A percentile compares a stretch with the other conserved stretches of the same genome.
Conservation (phyloP, 2,329 filamentous ascomycete genomes). For the Colletotrichum lupini region DNA sequence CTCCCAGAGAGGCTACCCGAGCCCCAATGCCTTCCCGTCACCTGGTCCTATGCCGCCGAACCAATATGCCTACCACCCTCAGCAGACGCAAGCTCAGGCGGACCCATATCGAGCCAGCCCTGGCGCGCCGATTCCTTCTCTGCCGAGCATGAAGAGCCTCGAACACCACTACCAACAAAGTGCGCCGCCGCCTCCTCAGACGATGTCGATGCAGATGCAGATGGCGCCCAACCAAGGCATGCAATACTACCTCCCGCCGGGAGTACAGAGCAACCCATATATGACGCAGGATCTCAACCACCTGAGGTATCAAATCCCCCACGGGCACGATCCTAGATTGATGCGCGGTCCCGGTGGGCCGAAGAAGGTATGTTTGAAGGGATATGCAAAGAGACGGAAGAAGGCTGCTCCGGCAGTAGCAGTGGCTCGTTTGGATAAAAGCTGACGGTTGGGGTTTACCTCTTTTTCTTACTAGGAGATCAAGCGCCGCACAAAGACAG, state of each 20-base stretch:
- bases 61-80: conserved; percentile 37
- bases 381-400: neutral
- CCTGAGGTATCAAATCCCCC: conserved; percentile 60
- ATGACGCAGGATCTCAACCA: conserved; percentile 52
- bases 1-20: conserved; percentile 37
- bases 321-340: conserved; percentile 57
- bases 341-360: conserved; percentile 60
- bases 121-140: conserved; percentile 45
- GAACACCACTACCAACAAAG: conserved; percentile 46
- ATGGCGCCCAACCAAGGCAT: conserved; percentile 48
- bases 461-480: conserved; percentile 60
- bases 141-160: conserved; percentile 57
- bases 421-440: neutral
- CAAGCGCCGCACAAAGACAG: conserved; percentile 71
- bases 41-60: conserved; percentile 17
- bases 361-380: conserved; percentile 63
- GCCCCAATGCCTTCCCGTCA: conserved; percentile 30
- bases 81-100: conserved; percentile 38
- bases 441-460: conserved; percentile 22
- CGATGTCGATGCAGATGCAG: conserved; percentile 48
- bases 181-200: conserved; percentile 41
- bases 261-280: conserved; percentile 27
- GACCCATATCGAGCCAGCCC: conserved; percentile 50
- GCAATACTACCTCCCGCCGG: conserved; percentile 55
- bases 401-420: neutral